Evolutionary conservation across 768 basidiomycete species (phyloP), one percentile per base, ranked within the genome.

Genomic region (Lactarius tabidus): DNA sequence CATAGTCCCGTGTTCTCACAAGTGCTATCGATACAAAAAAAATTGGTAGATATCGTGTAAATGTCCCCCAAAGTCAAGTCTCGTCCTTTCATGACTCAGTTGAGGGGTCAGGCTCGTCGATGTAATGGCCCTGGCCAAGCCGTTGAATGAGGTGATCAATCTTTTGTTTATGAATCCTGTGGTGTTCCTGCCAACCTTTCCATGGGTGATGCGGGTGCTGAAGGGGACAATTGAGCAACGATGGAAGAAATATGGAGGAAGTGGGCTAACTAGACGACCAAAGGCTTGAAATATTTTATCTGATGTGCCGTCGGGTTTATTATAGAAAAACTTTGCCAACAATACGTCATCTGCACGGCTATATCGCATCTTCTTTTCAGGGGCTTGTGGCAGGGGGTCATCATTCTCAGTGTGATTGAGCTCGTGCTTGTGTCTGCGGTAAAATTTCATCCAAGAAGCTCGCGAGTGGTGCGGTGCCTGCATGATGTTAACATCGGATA

Each of bases 151-250:
- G 81, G 75, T 92, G 86, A 70, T 93, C 92, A 67, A 93, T 92
- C 72, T 90, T 91, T 15, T 85, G 81, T 72, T 93, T 93, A 74
- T 93, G 92, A 70, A 93, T 91, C 51, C 92, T 84, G 73, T 93
- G 88, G 73, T 93, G 92, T 71, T 94, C 92, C 74, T 94, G 92
- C 92, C 92, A 94, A 17, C 92, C 92, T 74, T 94, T 94, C 92
- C 92, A 94, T 3, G 92, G 92, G 77, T 94, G 92, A 72, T 93
- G 90, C 2, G 91, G 85, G 74, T 93, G 82, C 91, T 94, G 70
- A 35, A 59, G 15, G 26, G 33, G 20, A 67, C 60, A 56, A 58
- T 26, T 64, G 43, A 45, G 20, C 7, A 51, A 26, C 29, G 35
- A 29, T 36, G 29, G 39, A 33, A 15, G 20, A 3, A 53, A 36